Conservation (phyloP, 2,329 filamentous ascomycete species). For the Chaetomiaceae sp. region DNA sequence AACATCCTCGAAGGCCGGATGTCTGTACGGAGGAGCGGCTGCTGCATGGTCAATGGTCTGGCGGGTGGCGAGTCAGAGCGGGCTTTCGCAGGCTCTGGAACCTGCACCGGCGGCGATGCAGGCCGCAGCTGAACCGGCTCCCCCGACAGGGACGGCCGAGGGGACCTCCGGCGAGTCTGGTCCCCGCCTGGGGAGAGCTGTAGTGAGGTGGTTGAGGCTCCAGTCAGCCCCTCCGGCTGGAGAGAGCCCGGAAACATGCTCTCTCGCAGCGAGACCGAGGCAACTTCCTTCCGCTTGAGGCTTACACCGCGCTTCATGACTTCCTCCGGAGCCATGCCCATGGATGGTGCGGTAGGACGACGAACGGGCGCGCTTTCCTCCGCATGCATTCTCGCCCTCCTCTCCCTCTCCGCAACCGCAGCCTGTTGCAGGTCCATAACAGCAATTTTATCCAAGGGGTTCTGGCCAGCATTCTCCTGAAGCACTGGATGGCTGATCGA, state of each 20-base stretch:
- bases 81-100: neutral
- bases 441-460: conserved; percentile 39
- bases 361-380: conserved; percentile 30
- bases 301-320: conserved; percentile 31
- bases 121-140: neutral
- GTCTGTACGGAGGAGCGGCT: conserved; percentile 10
- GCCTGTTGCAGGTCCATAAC: conserved; percentile 47
- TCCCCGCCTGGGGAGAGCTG: conserved; percentile 47
- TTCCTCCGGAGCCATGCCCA: conserved; percentile 30
- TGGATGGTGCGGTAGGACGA: conserved; percentile 34
- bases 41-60: conserved; percentile 7
- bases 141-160: conserved; percentile 32
- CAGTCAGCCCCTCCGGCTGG: conserved; percentile 21
- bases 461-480: conserved; percentile 31
- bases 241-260: conserved; percentile 20
- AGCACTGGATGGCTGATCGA: conserved; percentile 47
- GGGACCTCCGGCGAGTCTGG: conserved; percentile 47
- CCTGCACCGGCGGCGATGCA: neutral
- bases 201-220: conserved; percentile 40
- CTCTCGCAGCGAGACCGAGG: conserved; percentile 23
- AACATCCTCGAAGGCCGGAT: conserved; percentile 31
- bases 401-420: conserved; percentile 40
- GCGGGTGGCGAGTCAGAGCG: conserved; percentile 7
- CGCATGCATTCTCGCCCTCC: conserved; percentile 32
- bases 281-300: conserved; percentile 35